These are phyloP conservation scores for Candida rishiriensis DNA, from an alignment of 805 yeast species.

Conservation along the genomic window DNA sequence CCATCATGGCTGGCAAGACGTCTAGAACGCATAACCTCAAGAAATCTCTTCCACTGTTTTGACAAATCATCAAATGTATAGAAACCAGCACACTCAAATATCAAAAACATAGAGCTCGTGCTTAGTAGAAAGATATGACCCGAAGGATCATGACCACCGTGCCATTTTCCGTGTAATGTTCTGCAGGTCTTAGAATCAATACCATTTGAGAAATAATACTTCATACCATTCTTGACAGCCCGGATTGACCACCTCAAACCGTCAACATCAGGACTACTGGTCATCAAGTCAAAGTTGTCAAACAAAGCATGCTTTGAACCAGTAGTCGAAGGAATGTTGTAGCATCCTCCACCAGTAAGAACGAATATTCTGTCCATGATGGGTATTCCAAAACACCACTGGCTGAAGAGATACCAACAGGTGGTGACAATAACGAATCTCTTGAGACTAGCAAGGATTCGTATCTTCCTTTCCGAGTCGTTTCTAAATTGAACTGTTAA, in stretches of 20 bases:
- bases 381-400: constrained; percentile 82
- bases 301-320: neutral
- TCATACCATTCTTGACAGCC: too few relatives aligned
- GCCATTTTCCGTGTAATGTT: constrained; percentile 60
- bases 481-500: neutral
- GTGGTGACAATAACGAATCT: constrained; percentile 54
- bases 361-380: constrained; percentile 83
- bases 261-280: too few relatives aligned
- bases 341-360: constrained; percentile 79
- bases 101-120: constrained; percentile 58
- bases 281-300: neutral
- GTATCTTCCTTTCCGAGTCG: neutral
- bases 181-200: constrained; percentile 45
- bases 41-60: constrained; percentile 5
- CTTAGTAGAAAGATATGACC: constrained; percentile 85
- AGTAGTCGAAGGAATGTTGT: constrained; percentile 23
- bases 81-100: constrained; percentile 50
- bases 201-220: constrained; percentile 14
- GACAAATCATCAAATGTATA: constrained; percentile 11
- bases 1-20: neutral
- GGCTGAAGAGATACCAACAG: constrained; percentile 88
- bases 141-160: constrained; percentile 92
- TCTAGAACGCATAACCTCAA: too few relatives aligned
- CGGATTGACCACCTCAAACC: too few relatives aligned
- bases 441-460: constrained; percentile 20